Percentiles rank a stretch among this genome's conserved stretches.
Evolutionary conservation across 352 stramenopile genomes (phyloP).

Genomic region (Saprolegnia parasitica): DNA sequence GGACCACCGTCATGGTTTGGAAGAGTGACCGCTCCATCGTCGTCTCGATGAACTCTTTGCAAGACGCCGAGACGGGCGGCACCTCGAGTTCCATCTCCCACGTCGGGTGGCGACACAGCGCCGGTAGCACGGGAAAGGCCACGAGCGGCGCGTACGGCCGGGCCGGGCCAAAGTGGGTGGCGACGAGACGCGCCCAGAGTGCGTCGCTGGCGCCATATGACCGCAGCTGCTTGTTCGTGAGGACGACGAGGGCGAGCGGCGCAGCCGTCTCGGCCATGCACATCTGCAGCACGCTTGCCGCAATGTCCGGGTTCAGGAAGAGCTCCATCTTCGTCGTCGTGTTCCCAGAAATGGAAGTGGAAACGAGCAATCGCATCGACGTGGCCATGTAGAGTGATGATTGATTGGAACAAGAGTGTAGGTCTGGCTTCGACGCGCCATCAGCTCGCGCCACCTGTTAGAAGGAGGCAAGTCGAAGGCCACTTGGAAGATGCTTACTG

Average conservation of each 20-base stretch:
- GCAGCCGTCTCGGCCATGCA: constrained; percentile 4
- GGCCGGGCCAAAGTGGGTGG: constrained; percentile 5
- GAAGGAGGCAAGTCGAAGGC: too few relatives aligned
- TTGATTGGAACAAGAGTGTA: too few relatives aligned
- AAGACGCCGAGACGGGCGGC: not conserved
- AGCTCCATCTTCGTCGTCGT: constrained; percentile 5
- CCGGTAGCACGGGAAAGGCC: not conserved
- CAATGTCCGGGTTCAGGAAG: constrained; percentile 15
- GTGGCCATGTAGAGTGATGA: too few relatives aligned
- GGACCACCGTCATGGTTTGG: constrained; percentile 31
- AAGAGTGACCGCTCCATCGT: constrained; percentile 6
- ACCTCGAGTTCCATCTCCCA: not conserved
- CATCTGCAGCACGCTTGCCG: constrained; percentile 7
- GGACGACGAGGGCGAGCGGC: not conserved
- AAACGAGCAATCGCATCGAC: too few relatives aligned
- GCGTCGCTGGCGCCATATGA: not conserved
- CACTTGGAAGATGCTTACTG: too few relatives aligned
- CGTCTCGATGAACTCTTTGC: constrained; percentile 17
- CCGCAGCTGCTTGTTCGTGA: not conserved
- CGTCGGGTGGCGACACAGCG: not conserved
- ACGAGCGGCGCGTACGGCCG: not conserved
- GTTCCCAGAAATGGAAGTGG: too few relatives aligned
- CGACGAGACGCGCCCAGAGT: not conserved
- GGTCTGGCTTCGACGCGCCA: too few relatives aligned
- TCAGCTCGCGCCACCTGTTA: too few relatives aligned